Conservation (phyloP, 129 eudicot species). For the Smallanthus sonchifolius region DNA sequence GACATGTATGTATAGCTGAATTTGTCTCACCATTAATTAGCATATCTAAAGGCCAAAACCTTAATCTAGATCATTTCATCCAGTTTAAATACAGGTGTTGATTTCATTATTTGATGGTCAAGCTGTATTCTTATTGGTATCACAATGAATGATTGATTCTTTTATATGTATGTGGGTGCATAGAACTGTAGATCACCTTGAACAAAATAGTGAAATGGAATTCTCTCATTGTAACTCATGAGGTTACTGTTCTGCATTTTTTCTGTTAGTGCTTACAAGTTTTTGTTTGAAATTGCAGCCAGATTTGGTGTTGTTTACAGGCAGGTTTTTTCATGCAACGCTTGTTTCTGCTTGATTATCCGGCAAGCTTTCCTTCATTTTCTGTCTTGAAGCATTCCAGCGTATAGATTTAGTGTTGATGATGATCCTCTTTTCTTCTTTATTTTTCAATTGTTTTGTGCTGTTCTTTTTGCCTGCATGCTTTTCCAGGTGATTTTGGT, state of each 20-base stretch:
- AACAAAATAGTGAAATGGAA: neutral
- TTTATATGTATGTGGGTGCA: constrained; percentile 7
- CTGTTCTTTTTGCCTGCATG: constrained; percentile 11
- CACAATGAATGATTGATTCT: neutral
- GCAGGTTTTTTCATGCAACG: constrained; percentile 42
- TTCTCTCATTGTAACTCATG: constrained; percentile 5
- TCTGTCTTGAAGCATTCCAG: constrained; percentile 1
- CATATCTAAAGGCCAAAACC: neutral
- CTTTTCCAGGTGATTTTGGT: constrained; percentile 78
- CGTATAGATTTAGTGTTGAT: neutral
- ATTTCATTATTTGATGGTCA: neutral
- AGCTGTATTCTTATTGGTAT: neutral
- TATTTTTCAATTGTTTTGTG: constrained; percentile 8
- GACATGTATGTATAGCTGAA: neutral
- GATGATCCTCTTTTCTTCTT: constrained; percentile 10
- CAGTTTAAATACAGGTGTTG: neutral
- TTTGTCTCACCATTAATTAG: neutral
- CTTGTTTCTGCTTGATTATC: constrained; percentile 26
- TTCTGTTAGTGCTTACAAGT: constrained; percentile 7
- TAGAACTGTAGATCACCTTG: neutral
- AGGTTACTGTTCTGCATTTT: constrained; percentile 5
- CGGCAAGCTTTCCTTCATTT: constrained; percentile 29
- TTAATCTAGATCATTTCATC: neutral
- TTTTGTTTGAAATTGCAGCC: constrained; percentile 68
- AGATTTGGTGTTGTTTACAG: constrained; percentile 94